A percentile compares a stretch with the other conserved stretches of the same genome.
Evolutionary conservation across 805 yeast genomes (phyloP).

Genomic region (Ogataea polymorpha): DNA sequence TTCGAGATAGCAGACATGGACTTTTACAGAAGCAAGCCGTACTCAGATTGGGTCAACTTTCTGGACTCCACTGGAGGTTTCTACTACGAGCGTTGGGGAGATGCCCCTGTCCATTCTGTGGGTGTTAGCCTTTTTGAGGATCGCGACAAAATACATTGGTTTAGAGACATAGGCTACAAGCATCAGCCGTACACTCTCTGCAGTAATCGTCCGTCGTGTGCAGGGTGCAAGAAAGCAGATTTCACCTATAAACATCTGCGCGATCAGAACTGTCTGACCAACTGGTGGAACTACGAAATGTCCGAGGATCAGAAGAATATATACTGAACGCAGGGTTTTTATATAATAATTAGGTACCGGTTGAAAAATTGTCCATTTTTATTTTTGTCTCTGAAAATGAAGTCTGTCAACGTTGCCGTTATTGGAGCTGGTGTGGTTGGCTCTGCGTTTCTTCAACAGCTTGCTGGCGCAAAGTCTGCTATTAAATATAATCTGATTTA

Average conservation of each 20-base stretch:
- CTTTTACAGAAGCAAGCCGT: constrained; percentile 68
- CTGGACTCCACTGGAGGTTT: constrained; percentile 75
- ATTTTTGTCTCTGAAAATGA: neutral
- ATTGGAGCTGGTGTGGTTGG: constrained; percentile 96
- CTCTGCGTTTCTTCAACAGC: constrained; percentile 81
- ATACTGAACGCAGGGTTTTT: constrained; percentile 16
- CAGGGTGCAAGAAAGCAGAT: constrained; percentile 48
- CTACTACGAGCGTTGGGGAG: constrained; percentile 92
- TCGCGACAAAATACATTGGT: constrained; percentile 73
- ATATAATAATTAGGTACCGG: neutral
- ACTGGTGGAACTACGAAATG: constrained; percentile 57
- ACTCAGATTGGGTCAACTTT: constrained; percentile 57
- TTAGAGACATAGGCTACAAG: constrained; percentile 75
- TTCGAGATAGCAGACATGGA: constrained; percentile 86
- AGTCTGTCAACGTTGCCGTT: constrained; percentile 62
- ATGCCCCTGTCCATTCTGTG: constrained; percentile 83
- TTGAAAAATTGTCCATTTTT: neutral
- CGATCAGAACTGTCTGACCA: constrained; percentile 73
- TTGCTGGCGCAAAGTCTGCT: constrained; percentile 54
- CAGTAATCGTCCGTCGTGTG: constrained; percentile 66
- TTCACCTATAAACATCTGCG: constrained; percentile 52
- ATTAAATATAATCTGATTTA: constrained; percentile 74
- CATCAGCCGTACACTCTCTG: constrained; percentile 62
- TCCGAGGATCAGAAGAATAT: constrained; percentile 21
- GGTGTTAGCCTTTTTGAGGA: constrained; percentile 74